Evolutionary conservation across 2,329 filamentous ascomycete species (phyloP).

Genomic region (Colletotrichum nymphaeae): DNA sequence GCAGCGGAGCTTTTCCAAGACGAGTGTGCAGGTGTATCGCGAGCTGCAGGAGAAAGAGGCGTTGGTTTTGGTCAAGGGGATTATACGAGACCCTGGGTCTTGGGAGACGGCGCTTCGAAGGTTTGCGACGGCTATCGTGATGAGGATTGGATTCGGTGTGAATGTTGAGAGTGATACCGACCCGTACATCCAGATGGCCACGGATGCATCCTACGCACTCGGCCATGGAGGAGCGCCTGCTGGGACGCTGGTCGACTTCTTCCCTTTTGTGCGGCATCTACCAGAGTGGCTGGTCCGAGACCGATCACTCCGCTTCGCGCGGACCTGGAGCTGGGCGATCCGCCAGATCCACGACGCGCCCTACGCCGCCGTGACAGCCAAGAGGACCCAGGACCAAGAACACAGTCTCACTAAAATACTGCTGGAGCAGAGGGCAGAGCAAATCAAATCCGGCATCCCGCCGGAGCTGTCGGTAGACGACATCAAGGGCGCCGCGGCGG

Average conservation of each 20-base stretch:
- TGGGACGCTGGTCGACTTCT: slow-evolving; percentile 58
- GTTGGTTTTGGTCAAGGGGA: slow-evolving; percentile 41
- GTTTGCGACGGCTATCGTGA: slow-evolving; percentile 54
- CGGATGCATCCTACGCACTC: slow-evolving; percentile 41
- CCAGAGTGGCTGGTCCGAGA: slow-evolving; percentile 49
- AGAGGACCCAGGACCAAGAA: background rate
- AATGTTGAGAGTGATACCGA: slow-evolving; percentile 49
- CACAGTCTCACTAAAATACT: slow-evolving; percentile 39
- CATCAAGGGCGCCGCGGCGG: slow-evolving; percentile 59
- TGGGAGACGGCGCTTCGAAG: slow-evolving; percentile 52
- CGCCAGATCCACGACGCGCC: slow-evolving; percentile 56
- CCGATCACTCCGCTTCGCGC: slow-evolving; percentile 43
- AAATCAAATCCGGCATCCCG: slow-evolving; percentile 39
- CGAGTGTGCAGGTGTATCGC: slow-evolving; percentile 46
- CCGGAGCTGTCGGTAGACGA: slow-evolving; percentile 54
- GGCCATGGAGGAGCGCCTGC: slow-evolving; percentile 47
- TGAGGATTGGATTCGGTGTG: slow-evolving; percentile 57
- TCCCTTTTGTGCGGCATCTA: slow-evolving; percentile 55
- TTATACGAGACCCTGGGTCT: slow-evolving; percentile 44
- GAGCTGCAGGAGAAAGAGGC: slow-evolving; percentile 39
- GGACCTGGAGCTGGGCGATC: slow-evolving; percentile 47
- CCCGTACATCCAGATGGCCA: slow-evolving; percentile 43
- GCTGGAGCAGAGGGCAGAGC: slow-evolving; percentile 40
- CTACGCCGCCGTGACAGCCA: slow-evolving; percentile 41
- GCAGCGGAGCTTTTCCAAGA: slow-evolving; percentile 54